Base-by-base conservation (phyloP, 2,329 filamentous ascomycete species). In the Cladosporium sp. region DNA sequence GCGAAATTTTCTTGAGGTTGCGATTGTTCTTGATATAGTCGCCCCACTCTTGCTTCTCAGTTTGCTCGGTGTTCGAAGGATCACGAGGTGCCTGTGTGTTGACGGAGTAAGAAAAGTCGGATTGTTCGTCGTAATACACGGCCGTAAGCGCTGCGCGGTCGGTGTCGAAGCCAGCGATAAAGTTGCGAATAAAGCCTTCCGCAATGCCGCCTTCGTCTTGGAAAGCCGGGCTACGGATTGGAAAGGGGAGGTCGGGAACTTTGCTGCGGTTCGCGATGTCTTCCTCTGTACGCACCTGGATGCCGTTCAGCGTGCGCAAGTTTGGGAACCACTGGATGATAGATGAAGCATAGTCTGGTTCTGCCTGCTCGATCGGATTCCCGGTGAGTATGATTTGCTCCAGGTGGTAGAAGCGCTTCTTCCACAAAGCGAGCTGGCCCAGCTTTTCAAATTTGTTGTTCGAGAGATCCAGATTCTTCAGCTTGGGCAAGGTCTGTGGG, bases 391-490 rank as follows among this genome's bases (percentile, higher is more conserved):
- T 83, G 2, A 98, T 78, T 49, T 91, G 91, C 65, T 95, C 84
- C 9, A 97, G 78, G 53, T 83, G 75, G 49, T 78, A 82, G 64
- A 97, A 91, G 52, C 87, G 89, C 64, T 83, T 81, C 55, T 85
- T 85, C 90, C 90, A 96, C 32, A 77, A 79, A 49, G 83, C 79
- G 43, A 98, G 70, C 9, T 81, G 79, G 53, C 83, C 80, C 46
- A 89, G 70, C 48, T 80, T 82, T 54, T 78, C 76, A 61, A 98
- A 82, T 38, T 84, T 81, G 71, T 97, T 97, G 65, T 85, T 82
- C 51, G 89, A 93, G 22, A 97, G 79, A 60, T 96, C 92, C 10
- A 98, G 81, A 59, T 95, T 91, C 66, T 89, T 85, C 55, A 97
- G 76, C 56, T 91, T 86, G 0, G 91, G 89, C 51, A 97, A 87